Base-by-base conservation (phyloP, 345 rosid genomes). In the Raphanus raphanistrum region DNA sequence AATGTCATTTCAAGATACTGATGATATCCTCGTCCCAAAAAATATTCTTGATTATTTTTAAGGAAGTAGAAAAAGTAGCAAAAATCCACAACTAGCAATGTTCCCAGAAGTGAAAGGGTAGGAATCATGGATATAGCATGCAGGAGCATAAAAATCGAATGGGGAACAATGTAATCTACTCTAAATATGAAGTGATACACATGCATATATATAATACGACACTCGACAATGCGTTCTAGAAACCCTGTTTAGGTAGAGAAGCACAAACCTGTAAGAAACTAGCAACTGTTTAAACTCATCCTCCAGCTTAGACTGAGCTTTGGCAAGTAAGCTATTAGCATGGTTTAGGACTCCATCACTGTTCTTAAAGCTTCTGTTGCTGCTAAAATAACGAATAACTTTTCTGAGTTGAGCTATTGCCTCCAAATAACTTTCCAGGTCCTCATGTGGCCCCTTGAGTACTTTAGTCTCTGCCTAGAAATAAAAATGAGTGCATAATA, bases 401-500 rank as follows among this genome's bases (percentile, higher is more conserved):
- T 82, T 87, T 72, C 99, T 87, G 60, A 95, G 87, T 75, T 89
- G 99, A 79, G 90, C 94, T 16, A 95, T 91, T 43, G 99, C 98
- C 66, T 81, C 93, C 35, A 95, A 81, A 79, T 95, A 95, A 83
- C 94, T 87, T 82, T 95, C 97, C 62, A 95, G 80, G 77, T 95
- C 92, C 82, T 92, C 99, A 82, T 88, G 97, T 35, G 99, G 99
- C 45, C 99, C 99, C 81, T 81, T 90, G 52, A 90, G 90, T 86
- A 95, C 90, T 88, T 89, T 90, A 68, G 90, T 82, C 87, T 95
- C 99, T 71, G 99, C 98, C 99, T 95, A 78, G 80, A 75, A 60
- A 80, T 72, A 63, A 77, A 82, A 68, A 28, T 61, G 58, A 67
- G 76, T 50, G 70, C 32, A 36, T 0, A 50, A 41, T 3, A 70